Evolutionary conservation across 164 flowering plant genomes (phyloP).

Genomic region (Macadamia integrifolia): DNA sequence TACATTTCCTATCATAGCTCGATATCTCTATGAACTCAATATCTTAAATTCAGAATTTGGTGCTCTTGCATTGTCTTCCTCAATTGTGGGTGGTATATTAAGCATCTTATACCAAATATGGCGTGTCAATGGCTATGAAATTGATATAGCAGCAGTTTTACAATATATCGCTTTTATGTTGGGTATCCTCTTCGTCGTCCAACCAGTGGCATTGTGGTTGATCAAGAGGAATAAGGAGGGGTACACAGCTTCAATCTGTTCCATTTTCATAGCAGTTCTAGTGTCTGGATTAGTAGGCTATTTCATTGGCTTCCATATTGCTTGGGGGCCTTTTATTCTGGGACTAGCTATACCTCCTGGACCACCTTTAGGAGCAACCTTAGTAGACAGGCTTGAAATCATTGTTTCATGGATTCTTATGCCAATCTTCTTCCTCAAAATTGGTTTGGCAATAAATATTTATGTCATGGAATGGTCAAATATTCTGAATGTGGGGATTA

Average conservation of each 20-base stretch:
- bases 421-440: slow-evolving; percentile 5
- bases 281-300: slow-evolving; percentile 18
- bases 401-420: slow-evolving; percentile 4
- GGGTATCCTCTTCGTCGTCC: slow-evolving; percentile 1
- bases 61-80: slow-evolving; percentile 27
- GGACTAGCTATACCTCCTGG: slow-evolving; percentile 36
- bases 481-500: not conserved
- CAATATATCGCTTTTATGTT: not conserved
- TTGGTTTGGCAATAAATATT: slow-evolving; percentile 2
- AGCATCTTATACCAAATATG: slow-evolving; percentile 2
- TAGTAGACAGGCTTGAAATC: slow-evolving; percentile 12
- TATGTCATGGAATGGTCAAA: not conserved
- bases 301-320: slow-evolving; percentile 27
- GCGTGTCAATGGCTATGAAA: not conserved
- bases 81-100: slow-evolving; percentile 15
- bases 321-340: slow-evolving; percentile 29
- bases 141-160: not conserved
- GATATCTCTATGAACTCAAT: slow-evolving; percentile 35
- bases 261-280: slow-evolving; percentile 13
- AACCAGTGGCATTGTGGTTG: slow-evolving; percentile 25
- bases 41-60: slow-evolving; percentile 43
- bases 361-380: slow-evolving; percentile 21
- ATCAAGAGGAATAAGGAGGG: slow-evolving; percentile 26
- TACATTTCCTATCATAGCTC: slow-evolving; percentile 28
- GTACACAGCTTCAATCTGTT: slow-evolving; percentile 14